phyloP scores from a whole-genome alignment of 2,329 filamentous ascomycete genomes.

The Colletotrichum incanum region DNA sequence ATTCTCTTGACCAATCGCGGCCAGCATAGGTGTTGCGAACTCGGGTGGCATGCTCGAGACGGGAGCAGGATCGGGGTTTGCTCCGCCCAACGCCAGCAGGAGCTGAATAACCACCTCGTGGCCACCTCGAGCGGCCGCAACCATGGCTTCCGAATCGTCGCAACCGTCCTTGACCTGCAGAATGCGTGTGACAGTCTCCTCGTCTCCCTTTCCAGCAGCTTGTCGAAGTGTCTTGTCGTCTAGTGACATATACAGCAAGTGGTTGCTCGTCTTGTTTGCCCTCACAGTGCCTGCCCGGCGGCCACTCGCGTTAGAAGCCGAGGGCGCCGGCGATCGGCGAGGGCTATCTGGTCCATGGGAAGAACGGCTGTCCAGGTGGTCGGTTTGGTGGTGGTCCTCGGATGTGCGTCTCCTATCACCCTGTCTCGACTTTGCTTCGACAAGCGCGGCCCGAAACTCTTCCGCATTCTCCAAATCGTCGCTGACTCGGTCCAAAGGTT shows the following conservation, averaged over 20 bases:
- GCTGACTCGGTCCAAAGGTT: constrained; percentile 88
- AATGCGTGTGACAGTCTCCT: constrained; percentile 74
- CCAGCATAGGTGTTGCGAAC: constrained; percentile 91
- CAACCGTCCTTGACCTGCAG: constrained; percentile 73
- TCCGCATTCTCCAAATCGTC: constrained; percentile 83
- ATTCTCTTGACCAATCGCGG: constrained; percentile 91
- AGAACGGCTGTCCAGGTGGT: constrained; percentile 64
- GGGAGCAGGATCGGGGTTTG: constrained; percentile 78
- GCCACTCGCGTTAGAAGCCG: constrained; percentile 55
- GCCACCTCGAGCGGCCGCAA: constrained; percentile 91
- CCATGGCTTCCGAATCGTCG: constrained; percentile 87
- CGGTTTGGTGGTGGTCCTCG: constrained; percentile 69
- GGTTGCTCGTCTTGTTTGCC: constrained; percentile 76
- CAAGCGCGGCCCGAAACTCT: constrained; percentile 81
- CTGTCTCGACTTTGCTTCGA: constrained; percentile 71
- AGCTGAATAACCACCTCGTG: constrained; percentile 91
- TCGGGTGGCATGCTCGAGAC: constrained; percentile 74
- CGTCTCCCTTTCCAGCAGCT: constrained; percentile 74
- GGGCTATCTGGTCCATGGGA: constrained; percentile 73
- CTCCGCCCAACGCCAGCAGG: constrained; percentile 77
- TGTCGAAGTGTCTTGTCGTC: constrained; percentile 74
- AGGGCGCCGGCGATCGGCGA: constrained; percentile 68
- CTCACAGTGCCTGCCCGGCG: constrained; percentile 70
- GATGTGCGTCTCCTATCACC: constrained; percentile 70
- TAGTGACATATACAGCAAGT: constrained; percentile 74